Conservation (phyloP, 1,139 yeast species). For the Pichia sp. region DNA sequence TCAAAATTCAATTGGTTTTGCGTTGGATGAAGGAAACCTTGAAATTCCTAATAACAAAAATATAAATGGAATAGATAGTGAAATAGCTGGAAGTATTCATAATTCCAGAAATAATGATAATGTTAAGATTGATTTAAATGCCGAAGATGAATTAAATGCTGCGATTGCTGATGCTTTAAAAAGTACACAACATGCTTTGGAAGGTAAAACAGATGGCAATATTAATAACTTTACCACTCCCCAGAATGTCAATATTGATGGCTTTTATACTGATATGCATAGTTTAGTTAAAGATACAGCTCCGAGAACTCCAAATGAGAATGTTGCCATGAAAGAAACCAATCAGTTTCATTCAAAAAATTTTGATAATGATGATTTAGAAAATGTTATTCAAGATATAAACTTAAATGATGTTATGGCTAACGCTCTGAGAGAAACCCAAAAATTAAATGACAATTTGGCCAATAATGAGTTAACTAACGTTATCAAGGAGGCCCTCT, state of each 20-base stretch:
- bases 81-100: no score
- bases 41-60: no score
- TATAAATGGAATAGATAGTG: no score
- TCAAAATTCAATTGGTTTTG: background rate
- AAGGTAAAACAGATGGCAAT: background rate
- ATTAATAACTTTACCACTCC: background rate
- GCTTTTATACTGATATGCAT: conserved; percentile 11
- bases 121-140: background rate
- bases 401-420: conserved; percentile 19
- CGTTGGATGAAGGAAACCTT: background rate
- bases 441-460: conserved; percentile 1
- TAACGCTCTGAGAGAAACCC: conserved; percentile 13
- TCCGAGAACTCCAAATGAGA: no score
- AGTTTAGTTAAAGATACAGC: conserved; percentile 2
- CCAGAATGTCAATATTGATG: conserved; percentile 1
- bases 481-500: conserved; percentile 24
- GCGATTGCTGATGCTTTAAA: conserved; percentile 19
- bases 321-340: no score
- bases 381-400: conserved; percentile 15
- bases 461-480: conserved; percentile 18
- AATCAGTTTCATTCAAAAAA: no score
- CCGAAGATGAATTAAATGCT: conserved; percentile 17
- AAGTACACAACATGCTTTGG: conserved; percentile 5
- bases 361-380: background rate
- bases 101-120: background rate